Percentiles rank a stretch among this genome's conserved stretches.
Evolutionary conservation across 2,329 filamentous ascomycete species (phyloP).

Genomic region (Dothistroma pini): DNA sequence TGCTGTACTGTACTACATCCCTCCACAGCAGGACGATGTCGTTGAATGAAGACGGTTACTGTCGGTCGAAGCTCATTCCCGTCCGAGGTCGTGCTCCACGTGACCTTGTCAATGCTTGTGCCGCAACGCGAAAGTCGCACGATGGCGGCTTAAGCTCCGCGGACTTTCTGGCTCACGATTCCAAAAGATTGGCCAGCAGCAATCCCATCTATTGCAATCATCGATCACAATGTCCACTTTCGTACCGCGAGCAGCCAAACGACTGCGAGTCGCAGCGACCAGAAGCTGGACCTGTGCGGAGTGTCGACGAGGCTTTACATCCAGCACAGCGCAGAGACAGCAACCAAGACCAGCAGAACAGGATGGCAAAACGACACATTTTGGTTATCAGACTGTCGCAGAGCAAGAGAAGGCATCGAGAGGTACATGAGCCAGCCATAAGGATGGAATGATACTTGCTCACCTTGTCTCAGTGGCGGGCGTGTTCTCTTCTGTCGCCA

Average conservation of each 20-base stretch:
- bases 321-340: constrained; percentile 28
- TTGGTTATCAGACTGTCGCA: constrained; percentile 81
- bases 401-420: constrained; percentile 71
- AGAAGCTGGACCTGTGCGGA: constrained; percentile 21
- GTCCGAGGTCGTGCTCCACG: constrained; percentile 1
- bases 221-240: constrained; percentile 23
- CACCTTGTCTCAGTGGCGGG: constrained; percentile 58
- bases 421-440: constrained; percentile 43
- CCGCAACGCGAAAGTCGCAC: too few relatives aligned
- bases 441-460: constrained; percentile 3
- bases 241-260: constrained; percentile 32
- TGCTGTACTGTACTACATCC: neutral
- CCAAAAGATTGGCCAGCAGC: neutral
- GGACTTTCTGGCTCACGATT: neutral
- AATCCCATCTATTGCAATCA: neutral
- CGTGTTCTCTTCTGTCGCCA: constrained; percentile 93
- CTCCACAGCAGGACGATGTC: neutral
- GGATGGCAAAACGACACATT: constrained; percentile 69
- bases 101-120: too few relatives aligned
- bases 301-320: constrained; percentile 26
- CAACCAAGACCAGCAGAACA: constrained; percentile 28
- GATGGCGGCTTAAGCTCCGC: too few relatives aligned
- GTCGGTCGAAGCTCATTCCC: neutral
- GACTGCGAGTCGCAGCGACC: constrained; percentile 26
- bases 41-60: constrained; percentile 2